A percentile compares a stretch with the other conserved stretches of the same genome.
These are phyloP conservation scores for Entophlyctis luteolus DNA, from an alignment of 192 early-diverging fungal genomes.

Conservation along the genomic window DNA sequence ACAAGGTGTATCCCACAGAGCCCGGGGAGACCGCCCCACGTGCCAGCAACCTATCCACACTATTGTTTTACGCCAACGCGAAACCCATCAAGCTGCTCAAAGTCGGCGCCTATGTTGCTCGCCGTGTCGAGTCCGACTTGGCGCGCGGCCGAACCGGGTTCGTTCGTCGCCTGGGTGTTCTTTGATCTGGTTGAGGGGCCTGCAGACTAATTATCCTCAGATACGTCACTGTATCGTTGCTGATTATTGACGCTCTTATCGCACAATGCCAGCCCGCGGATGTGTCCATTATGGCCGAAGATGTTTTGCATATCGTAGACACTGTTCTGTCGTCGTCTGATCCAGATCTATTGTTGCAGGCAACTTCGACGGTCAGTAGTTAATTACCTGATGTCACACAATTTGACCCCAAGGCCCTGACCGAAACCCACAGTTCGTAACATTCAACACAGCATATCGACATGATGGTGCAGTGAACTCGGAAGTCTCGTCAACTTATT, in stretches of 20 bases:
- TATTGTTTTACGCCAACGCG: constrained; percentile 82
- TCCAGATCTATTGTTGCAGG: constrained; percentile 55
- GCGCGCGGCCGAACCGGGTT: constrained; percentile 58
- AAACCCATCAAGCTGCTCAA: constrained; percentile 88
- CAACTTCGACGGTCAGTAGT: constrained; percentile 54
- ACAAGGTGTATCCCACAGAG: constrained; percentile 48
- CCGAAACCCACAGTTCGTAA: constrained; percentile 48
- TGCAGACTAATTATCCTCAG: constrained; percentile 28
- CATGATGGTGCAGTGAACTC: constrained; percentile 73
- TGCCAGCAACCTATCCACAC: constrained; percentile 75
- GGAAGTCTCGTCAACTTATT: constrained; percentile 39
- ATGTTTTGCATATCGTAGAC: constrained; percentile 66
- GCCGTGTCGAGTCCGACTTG: constrained; percentile 63
- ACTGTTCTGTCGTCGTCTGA: constrained; percentile 57
- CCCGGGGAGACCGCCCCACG: constrained; percentile 69
- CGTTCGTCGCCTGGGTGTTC: constrained; percentile 25
- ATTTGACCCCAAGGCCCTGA: not conserved
- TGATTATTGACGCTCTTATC: constrained; percentile 72
- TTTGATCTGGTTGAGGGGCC: not conserved
- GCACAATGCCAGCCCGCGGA: constrained; percentile 62
- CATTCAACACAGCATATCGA: constrained; percentile 56
- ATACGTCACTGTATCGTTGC: constrained; percentile 63
- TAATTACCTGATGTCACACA: not conserved
- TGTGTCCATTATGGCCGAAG: constrained; percentile 77
- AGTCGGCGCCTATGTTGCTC: constrained; percentile 78